A percentile compares a stretch with the other conserved stretches of the same genome.
These are phyloP conservation scores for Talaromyces sp. DNA, from an alignment of 2,329 filamentous ascomycete genomes.

Conservation along the genomic window DNA sequence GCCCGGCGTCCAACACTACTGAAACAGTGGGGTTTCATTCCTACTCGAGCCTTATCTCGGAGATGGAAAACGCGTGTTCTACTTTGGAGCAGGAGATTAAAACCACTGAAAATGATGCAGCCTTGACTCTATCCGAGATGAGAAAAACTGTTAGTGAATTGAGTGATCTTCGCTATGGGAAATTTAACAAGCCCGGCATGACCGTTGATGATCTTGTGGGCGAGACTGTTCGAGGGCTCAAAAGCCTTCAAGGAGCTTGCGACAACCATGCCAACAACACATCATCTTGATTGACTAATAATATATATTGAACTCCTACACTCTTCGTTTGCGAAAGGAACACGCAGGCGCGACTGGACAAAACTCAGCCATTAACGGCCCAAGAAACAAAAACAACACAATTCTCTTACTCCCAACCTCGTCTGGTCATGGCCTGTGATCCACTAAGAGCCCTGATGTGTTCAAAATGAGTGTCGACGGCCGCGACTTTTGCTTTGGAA, in stretches of 20 bases:
- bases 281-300: conserved; percentile 4
- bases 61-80: conserved; percentile 60
- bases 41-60: conserved; percentile 58
- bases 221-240: conserved; percentile 63
- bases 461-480: background rate
- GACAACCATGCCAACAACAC: conserved; percentile 26
- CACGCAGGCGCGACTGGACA: background rate
- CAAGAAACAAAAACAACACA: background rate
- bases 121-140: conserved; percentile 54
- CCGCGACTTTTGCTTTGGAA: background rate
- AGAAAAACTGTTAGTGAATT: conserved; percentile 63
- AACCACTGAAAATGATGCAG: conserved; percentile 60
- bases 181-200: conserved; percentile 47
- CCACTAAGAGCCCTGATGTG: background rate
- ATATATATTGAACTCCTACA: background rate
- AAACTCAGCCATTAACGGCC: background rate
- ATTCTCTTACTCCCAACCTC: background rate
- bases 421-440: background rate
- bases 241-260: conserved; percentile 59
- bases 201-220: conserved; percentile 57
- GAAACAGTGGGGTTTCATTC: conserved; percentile 50
- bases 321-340: background rate
- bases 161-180: conserved; percentile 78
- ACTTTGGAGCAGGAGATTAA: conserved; percentile 64
- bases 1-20: conserved; percentile 32